phyloP scores from a whole-genome alignment of 129 eudicot species.

The Helianthus annuus region DNA sequence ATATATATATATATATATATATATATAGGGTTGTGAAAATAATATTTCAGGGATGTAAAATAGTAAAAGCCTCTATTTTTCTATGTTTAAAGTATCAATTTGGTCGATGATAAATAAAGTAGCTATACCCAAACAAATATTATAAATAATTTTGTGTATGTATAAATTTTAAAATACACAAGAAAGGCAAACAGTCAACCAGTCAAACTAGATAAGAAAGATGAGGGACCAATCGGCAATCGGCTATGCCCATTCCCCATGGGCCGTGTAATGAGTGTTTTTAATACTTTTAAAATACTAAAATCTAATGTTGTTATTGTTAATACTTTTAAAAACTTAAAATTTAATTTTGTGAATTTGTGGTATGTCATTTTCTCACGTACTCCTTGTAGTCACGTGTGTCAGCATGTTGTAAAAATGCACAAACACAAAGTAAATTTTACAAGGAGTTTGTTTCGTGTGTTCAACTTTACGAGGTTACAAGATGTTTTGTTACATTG shows the following conservation, averaged over 20 bases:
- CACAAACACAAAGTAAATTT: not conserved
- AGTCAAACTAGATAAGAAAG: not conserved
- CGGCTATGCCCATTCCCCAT: not conserved
- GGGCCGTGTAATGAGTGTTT: constrained; percentile 5
- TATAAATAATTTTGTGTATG: not conserved
- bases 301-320: not conserved
- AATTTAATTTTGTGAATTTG: not conserved
- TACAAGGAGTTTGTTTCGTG: not conserved
- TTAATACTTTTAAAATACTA: not conserved
- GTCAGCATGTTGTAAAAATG: constrained; percentile 7
- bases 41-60: too few species aligned
- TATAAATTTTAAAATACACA: not conserved
- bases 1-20: too few species aligned
- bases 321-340: not conserved
- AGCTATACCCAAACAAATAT: not conserved
- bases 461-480: too few species aligned
- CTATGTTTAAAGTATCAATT: not conserved
- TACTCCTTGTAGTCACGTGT: constrained; percentile 17
- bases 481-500: too few species aligned
- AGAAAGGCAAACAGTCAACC: not conserved
- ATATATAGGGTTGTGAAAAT: too few species aligned
- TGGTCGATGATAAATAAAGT: not conserved
- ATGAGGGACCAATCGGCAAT: not conserved
- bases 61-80: too few species aligned
- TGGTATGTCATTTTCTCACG: constrained; percentile 26